phyloP scores from a whole-genome alignment of 805 yeast genomes.

The Candida nitratophila region DNA sequence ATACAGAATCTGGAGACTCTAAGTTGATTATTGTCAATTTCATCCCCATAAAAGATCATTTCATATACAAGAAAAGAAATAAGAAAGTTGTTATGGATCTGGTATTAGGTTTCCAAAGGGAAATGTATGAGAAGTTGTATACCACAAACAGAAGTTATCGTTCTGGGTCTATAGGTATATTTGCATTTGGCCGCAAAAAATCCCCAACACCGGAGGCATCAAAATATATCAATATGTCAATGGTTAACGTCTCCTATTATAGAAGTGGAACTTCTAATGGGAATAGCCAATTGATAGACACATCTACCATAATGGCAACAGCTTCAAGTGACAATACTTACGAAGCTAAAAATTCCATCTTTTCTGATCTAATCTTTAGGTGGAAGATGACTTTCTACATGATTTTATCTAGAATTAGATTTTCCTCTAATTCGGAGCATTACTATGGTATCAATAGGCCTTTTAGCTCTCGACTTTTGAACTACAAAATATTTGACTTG shows the following conservation, averaged over 20 bases:
- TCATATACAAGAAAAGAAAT: constrained; percentile 10
- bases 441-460: not conserved
- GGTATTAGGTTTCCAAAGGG: constrained; percentile 12
- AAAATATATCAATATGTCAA: constrained; percentile 18
- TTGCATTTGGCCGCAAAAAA: not conserved
- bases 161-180: not conserved
- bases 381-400: not conserved
- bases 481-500: constrained; percentile 25
- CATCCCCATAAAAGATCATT: constrained; percentile 9
- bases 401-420: not conserved
- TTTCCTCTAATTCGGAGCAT: not conserved
- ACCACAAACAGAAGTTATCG: constrained; percentile 7
- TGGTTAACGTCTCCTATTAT: constrained; percentile 16
- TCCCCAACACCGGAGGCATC: not conserved
- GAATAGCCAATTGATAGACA: not conserved
- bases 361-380: not conserved
- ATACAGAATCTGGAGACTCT: constrained; percentile 18
- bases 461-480: constrained; percentile 17
- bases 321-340: too few species aligned
- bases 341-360: not conserved
- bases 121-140: constrained; percentile 14
- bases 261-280: constrained; percentile 12
- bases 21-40: constrained; percentile 26
- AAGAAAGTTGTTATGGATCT: constrained; percentile 16
- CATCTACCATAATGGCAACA: not conserved